A percentile compares a stretch with the other conserved stretches of the same genome.
Conservation (phyloP, 1,284 basidiomycete species). For the Agaricales sp. region DNA sequence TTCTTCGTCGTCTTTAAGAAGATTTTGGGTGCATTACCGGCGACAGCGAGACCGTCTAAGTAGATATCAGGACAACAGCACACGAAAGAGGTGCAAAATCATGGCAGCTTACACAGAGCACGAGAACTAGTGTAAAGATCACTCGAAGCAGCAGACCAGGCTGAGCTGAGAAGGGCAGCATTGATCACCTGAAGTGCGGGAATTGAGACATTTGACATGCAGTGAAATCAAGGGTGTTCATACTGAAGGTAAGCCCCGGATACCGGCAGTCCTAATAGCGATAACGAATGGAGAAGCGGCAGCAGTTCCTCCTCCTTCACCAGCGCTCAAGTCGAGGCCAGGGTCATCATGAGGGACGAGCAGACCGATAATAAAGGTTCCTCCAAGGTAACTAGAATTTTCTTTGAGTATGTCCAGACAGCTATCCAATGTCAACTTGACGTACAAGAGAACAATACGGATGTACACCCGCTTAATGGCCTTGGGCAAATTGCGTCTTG, state of each 20-base stretch:
- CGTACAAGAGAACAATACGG: conserved; percentile 17
- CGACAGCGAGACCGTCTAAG: not conserved
- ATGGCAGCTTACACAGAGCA: conserved; percentile 21
- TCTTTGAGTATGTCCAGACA: conserved; percentile 15
- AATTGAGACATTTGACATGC: not conserved
- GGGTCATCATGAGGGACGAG: conserved; percentile 62
- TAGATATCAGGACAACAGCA: not conserved
- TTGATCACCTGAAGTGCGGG: conserved; percentile 50
- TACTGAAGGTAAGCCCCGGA: conserved; percentile 60
- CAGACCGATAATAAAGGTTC: conserved; percentile 61
- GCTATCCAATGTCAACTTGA: conserved; percentile 8
- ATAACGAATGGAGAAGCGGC: conserved; percentile 81
- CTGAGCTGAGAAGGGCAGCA: conserved; percentile 75
- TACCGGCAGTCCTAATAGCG: conserved; percentile 65
- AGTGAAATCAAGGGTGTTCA: conserved; percentile 10
- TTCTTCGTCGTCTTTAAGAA: not conserved
- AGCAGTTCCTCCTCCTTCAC: conserved; percentile 32
- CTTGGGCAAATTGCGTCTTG: conserved; percentile 56
- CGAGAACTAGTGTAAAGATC: conserved; percentile 78
- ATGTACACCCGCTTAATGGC: conserved; percentile 71
- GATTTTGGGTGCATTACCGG: not conserved
- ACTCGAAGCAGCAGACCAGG: conserved; percentile 80
- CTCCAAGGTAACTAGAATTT: conserved; percentile 60
- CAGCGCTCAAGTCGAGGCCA: conserved; percentile 38
- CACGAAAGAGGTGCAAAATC: not conserved